Conservation (phyloP, 2,329 filamentous ascomycete species). For the Arthrobotrys sinensis region DNA sequence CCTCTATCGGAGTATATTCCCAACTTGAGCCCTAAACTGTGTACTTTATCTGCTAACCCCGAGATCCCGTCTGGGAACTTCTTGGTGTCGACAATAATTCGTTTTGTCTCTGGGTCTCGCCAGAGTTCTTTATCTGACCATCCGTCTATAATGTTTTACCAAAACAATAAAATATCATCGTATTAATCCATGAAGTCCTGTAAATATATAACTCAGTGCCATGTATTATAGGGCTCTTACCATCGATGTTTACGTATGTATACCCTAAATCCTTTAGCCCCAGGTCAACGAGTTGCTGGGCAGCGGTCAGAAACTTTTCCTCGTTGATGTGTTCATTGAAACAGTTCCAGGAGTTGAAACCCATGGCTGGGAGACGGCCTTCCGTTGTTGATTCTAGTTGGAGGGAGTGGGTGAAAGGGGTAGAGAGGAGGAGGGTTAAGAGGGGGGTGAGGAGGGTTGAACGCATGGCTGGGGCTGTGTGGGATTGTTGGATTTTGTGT, state of each 20-base stretch:
- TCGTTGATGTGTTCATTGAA: constrained; percentile 72
- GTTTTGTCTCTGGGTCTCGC: constrained; percentile 68
- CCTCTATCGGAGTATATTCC: constrained; percentile 76
- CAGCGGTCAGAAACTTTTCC: constrained; percentile 70
- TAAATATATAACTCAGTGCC: too few species aligned
- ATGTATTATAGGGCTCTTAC: constrained; percentile 35
- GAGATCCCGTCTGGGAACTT: constrained; percentile 76
- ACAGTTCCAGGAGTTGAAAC: constrained; percentile 73
- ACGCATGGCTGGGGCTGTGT: background rate
- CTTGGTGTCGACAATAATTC: constrained; percentile 70
- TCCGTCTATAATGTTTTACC: constrained; percentile 70
- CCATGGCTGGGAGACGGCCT: constrained; percentile 67
- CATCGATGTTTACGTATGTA: constrained; percentile 72
- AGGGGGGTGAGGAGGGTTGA: constrained; percentile 15
- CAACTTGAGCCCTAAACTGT: constrained; percentile 74
- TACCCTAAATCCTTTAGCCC: constrained; percentile 73
- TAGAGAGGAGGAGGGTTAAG: constrained; percentile 8
- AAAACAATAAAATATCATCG: background rate
- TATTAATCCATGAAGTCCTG: too few species aligned
- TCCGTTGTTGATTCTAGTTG: constrained; percentile 45
- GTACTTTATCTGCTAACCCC: constrained; percentile 72
- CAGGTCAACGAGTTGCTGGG: constrained; percentile 70
- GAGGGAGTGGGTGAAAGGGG: constrained; percentile 24
- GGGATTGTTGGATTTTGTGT: constrained; percentile 34
- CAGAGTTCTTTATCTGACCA: constrained; percentile 70